phyloP scores from a whole-genome alignment of 805 yeast genomes.

The Lachancea mirantina region DNA sequence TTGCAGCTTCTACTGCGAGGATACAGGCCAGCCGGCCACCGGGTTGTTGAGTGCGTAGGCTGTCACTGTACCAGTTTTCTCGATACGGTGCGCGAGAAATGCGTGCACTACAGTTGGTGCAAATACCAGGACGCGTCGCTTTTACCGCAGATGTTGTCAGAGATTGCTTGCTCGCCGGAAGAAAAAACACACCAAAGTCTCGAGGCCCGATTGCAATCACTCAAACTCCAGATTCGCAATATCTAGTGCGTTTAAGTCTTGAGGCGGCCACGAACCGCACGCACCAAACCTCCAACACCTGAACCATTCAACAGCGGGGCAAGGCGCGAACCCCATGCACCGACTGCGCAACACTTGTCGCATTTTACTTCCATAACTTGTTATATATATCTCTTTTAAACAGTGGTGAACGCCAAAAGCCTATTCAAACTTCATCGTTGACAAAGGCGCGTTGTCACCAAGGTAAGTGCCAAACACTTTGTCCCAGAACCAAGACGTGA shows the following conservation, averaged over 20 bases:
- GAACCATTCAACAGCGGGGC: too few species aligned
- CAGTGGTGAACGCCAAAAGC: background rate
- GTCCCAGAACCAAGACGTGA: slow-evolving; percentile 92
- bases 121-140: slow-evolving; percentile 11
- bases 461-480: slow-evolving; percentile 78
- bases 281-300: too few species aligned
- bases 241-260: too few species aligned
- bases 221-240: background rate
- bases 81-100: slow-evolving; percentile 6
- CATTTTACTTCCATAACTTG: too few species aligned
- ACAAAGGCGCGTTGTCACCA: slow-evolving; percentile 34
- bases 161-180: background rate
- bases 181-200: background rate
- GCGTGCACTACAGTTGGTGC: slow-evolving; percentile 20
- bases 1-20: slow-evolving; percentile 14
- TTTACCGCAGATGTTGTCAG: slow-evolving; percentile 1
- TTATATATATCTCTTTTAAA: too few species aligned
- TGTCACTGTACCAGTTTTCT: slow-evolving; percentile 14
- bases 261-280: too few species aligned
- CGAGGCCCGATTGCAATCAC: background rate
- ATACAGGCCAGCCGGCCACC: slow-evolving; percentile 7
- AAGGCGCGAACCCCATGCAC: too few species aligned
- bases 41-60: slow-evolving; percentile 12
- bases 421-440: slow-evolving; percentile 31
- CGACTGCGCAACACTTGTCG: too few species aligned